Evolutionary conservation across 768 basidiomycete genomes (phyloP).

Genomic region (Pisolithus orientalis): DNA sequence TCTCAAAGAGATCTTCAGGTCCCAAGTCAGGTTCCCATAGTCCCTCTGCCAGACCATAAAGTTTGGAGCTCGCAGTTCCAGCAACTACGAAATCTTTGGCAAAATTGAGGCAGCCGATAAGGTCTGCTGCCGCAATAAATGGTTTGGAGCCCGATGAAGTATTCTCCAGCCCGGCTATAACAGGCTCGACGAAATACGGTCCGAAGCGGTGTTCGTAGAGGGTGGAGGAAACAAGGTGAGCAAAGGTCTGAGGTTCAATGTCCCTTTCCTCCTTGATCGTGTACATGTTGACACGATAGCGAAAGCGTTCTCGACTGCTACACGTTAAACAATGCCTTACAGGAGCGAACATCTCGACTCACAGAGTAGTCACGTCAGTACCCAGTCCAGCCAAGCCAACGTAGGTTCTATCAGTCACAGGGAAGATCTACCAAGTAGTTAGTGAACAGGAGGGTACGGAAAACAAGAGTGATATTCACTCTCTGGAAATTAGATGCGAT

Average conservation of each 20-base stretch:
- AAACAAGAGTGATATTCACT: constrained; percentile 38
- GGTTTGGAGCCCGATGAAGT: constrained; percentile 73
- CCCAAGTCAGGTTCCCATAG: constrained; percentile 97
- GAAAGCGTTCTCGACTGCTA: constrained; percentile 77
- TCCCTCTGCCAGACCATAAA: constrained; percentile 96
- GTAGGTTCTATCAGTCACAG: constrained; percentile 88
- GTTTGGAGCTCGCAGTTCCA: constrained; percentile 85
- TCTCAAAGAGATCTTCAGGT: constrained; percentile 96
- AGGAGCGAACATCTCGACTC: constrained; percentile 18
- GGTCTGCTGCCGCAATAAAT: constrained; percentile 92
- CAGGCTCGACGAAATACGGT: constrained; percentile 95
- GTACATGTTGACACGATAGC: constrained; percentile 97
- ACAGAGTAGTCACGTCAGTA: constrained; percentile 92
- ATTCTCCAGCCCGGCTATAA: constrained; percentile 85
- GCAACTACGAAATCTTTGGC: constrained; percentile 97
- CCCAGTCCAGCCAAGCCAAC: constrained; percentile 89
- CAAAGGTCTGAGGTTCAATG: constrained; percentile 94
- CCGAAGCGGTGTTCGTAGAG: constrained; percentile 95
- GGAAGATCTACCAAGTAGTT: constrained; percentile 65
- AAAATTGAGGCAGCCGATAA: constrained; percentile 89
- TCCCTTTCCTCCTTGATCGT: constrained; percentile 98
- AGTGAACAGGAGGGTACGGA: constrained; percentile 4
- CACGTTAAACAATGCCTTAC: constrained; percentile 3
- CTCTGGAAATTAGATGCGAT: constrained; percentile 93
- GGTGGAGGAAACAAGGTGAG: constrained; percentile 91